phyloP scores from a whole-genome alignment of 108 stramenopile genomes.

The Nannochloropsis salina region DNA sequence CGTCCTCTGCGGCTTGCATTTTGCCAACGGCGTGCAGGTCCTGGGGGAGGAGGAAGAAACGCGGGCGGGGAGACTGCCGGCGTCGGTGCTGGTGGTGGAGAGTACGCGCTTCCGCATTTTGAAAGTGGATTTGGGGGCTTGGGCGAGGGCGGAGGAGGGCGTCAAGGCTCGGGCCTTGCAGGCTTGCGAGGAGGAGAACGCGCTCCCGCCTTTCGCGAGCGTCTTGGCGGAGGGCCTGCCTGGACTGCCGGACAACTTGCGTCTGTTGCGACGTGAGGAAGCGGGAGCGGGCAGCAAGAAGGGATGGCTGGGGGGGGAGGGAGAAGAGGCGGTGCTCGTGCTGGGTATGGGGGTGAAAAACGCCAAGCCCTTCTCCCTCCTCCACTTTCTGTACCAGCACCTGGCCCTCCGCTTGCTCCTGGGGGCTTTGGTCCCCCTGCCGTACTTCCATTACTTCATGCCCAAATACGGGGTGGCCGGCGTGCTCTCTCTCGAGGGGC shows the following conservation, averaged over 20 bases:
- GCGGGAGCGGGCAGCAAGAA: neutral
- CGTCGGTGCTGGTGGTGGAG: conserved; percentile 28
- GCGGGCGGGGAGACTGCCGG: neutral
- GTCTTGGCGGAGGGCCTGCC: conserved; percentile 29
- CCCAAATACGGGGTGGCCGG: conserved; percentile 28
- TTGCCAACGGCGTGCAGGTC: conserved; percentile 29
- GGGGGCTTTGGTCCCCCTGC: conserved; percentile 15
- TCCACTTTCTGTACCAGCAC: conserved; percentile 24
- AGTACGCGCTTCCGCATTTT: conserved; percentile 29
- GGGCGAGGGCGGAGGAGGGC: neutral
- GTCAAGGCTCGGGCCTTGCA: neutral
- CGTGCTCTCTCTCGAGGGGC: conserved; percentile 23
- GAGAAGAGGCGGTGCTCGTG: neutral
- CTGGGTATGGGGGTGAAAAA: conserved; percentile 24
- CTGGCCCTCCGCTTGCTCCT: conserved; percentile 13
- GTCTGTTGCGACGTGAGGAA: neutral
- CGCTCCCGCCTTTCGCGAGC: conserved; percentile 18
- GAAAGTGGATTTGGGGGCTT: conserved; percentile 23
- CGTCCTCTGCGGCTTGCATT: conserved; percentile 35
- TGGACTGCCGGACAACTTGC: conserved; percentile 7
- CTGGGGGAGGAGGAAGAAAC: neutral
- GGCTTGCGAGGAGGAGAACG: conserved; percentile 23
- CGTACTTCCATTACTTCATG: neutral
- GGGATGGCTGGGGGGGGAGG: neutral
- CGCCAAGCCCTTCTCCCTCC: conserved; percentile 28